phyloP scores from a whole-genome alignment of 2,329 filamentous ascomycete species.

The Boeremia lycopersici region DNA sequence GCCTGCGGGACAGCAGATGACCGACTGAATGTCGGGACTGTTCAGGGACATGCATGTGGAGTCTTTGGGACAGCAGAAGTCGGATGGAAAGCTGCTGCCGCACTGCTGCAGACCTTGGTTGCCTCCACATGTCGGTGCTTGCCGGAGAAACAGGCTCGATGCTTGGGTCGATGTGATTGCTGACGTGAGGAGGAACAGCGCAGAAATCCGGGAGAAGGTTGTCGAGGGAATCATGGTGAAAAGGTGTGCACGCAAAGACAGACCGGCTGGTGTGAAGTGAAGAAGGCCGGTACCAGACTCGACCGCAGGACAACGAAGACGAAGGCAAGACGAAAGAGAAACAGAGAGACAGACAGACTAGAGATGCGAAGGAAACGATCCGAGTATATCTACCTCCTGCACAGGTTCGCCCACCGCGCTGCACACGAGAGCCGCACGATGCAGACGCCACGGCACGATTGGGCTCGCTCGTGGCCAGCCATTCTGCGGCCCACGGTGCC shows the following conservation, averaged over 20 bases:
- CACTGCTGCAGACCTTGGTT: slow-evolving; percentile 59
- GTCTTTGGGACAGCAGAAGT: slow-evolving; percentile 69
- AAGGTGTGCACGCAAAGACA: slow-evolving; percentile 1
- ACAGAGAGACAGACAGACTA: slow-evolving; percentile 12
- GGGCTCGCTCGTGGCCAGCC: slow-evolving; percentile 19
- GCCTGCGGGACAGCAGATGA: slow-evolving; percentile 71
- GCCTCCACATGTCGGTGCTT: slow-evolving; percentile 57
- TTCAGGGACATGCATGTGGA: slow-evolving; percentile 64
- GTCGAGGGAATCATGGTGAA: slow-evolving; percentile 38
- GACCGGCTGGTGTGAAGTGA: slow-evolving; percentile 4
- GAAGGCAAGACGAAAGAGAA: slow-evolving; percentile 6
- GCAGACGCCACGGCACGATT: slow-evolving; percentile 15
- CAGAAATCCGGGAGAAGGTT: slow-evolving; percentile 40
- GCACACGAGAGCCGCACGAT: slow-evolving; percentile 20
- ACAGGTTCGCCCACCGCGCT: slow-evolving; percentile 13
- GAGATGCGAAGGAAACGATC: slow-evolving; percentile 5
- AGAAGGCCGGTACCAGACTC: slow-evolving; percentile 13
- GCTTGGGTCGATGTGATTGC: slow-evolving; percentile 33
- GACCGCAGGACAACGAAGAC: neutral
- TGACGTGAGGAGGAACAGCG: slow-evolving; percentile 39
- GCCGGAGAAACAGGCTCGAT: slow-evolving; percentile 37
- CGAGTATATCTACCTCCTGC: slow-evolving; percentile 28
- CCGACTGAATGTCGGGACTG: slow-evolving; percentile 66
- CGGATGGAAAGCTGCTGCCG: slow-evolving; percentile 60
- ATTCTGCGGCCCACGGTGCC: slow-evolving; percentile 14